Base-by-base conservation (phyloP, 1,284 basidiomycete species). In the Moesziomyces parantarcticus region DNA sequence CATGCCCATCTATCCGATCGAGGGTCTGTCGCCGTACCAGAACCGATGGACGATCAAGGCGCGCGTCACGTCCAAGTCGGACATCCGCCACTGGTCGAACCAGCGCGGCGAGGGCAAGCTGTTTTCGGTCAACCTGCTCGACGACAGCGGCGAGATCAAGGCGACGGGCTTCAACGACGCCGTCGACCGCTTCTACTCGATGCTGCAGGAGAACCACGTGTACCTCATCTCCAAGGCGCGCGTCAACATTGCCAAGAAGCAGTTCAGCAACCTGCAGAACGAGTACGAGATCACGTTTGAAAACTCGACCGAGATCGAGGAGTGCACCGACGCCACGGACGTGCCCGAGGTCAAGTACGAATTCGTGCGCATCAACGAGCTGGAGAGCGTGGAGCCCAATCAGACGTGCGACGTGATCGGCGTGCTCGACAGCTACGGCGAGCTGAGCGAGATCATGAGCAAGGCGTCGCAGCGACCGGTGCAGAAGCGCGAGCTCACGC, bases 41-140 rank as follows among this genome's bases (percentile, higher is more conserved):
- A 98, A 97, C 86, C 95, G 94, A 86, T 88, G 82, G 96, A 96
- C 92, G 3, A 97, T 99, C 88, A 95, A 94, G 84, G 97, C 94
- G 23, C 91, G 94, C 50, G 93, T 97, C 47, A 92, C 90, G 3
- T 89, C 92, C 77, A 97, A 96, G 85, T 90, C 90, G 0, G 96
- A 98, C 0, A 90, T 99, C 80, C 92, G 89, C 80, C 89, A 90
- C 45, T 99, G 92, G 90, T 92, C 92, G 5, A 99, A 97, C 84
- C 87, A 88, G 74, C 89, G 91, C 13, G 97, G 97, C 48, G 97
- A 98, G 78, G 97, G 97, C 45, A 96, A 97, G 83, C 87, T 99
- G 8, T 99, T 99, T 86, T 94, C 88, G 76, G 90, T 95, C 29
- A 96, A 91, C 0, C 85, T 99, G 42, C 92, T 98, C 90, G 97